These are phyloP conservation scores for Naganishia antarctica DNA, from an alignment of 768 basidiomycete genomes.

Conservation along the genomic window DNA sequence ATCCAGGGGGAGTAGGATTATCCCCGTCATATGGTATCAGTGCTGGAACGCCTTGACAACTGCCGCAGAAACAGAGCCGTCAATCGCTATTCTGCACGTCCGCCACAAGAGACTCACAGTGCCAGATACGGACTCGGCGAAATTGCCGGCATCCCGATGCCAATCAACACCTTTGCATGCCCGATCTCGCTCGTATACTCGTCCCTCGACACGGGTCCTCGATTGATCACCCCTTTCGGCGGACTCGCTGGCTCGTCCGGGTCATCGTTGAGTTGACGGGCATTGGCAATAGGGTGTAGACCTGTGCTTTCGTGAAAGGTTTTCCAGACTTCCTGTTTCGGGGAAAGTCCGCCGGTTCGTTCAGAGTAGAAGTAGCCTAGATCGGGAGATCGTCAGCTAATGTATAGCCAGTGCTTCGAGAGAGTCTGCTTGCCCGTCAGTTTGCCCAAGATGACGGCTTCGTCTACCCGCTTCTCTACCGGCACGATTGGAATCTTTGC, in stretches of 20 bases:
- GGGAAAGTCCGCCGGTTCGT: not conserved
- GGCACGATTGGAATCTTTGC: not conserved
- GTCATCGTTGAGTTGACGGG: not conserved
- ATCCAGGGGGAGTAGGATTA: constrained; percentile 33
- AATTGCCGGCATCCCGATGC: not conserved
- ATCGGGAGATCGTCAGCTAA: no score
- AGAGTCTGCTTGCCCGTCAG: not conserved
- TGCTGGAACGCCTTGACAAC: constrained; percentile 46
- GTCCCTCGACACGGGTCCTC: not conserved
- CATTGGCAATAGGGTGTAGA: not conserved
- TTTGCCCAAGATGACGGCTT: constrained; percentile 8
- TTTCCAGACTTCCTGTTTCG: not conserved
- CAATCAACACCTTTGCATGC: not conserved
- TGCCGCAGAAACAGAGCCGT: not conserved
- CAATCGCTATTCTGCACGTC: not conserved
- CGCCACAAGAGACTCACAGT: not conserved
- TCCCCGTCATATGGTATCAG: constrained; percentile 40
- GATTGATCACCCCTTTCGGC: not conserved
- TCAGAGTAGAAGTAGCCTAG: not conserved
- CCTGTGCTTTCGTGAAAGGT: not conserved
- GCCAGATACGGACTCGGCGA: constrained; percentile 15
- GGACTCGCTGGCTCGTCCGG: not conserved
- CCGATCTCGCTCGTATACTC: not conserved
- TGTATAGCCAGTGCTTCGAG: no score
- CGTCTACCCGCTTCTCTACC: not conserved